Evolutionary conservation across 805 yeast species (phyloP).

Genomic region (Ogataea thermomethanolica): DNA sequence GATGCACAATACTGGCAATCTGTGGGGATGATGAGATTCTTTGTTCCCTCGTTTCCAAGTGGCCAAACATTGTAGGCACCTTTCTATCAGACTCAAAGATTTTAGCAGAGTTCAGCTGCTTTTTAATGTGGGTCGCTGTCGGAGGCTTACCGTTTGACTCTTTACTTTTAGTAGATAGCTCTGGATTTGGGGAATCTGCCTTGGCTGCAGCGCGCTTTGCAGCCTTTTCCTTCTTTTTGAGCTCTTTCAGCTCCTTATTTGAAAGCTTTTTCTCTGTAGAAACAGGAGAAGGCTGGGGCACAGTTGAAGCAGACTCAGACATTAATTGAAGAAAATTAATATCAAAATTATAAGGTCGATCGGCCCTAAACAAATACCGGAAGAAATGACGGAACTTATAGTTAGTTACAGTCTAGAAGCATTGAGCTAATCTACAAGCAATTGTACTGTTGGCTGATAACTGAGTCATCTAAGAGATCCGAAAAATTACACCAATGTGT

Average conservation of each 20-base stretch:
- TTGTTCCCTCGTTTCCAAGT: constrained; percentile 76
- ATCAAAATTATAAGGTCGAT: constrained; percentile 9
- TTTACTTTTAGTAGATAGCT: constrained; percentile 11
- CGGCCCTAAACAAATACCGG: constrained; percentile 4
- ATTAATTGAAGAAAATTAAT: constrained; percentile 1
- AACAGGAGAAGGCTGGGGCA: constrained; percentile 1
- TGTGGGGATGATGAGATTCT: constrained; percentile 56
- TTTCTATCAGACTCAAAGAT: constrained; percentile 41
- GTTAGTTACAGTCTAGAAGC: no score
- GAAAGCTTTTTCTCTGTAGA: constrained; percentile 34
- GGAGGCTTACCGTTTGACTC: constrained; percentile 36
- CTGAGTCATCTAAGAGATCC: no score
- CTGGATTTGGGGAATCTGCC: constrained; percentile 38
- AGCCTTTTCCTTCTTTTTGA: constrained; percentile 85
- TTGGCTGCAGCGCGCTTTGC: constrained; percentile 90
- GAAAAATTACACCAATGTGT: no score
- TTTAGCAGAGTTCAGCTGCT: constrained; percentile 50
- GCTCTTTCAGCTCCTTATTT: constrained; percentile 82
- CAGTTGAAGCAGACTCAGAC: constrained; percentile 4
- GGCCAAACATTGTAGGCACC: constrained; percentile 69
- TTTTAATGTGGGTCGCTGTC: constrained; percentile 50
- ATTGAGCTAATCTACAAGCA: no score
- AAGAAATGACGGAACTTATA: no score
- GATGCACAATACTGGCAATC: constrained; percentile 75
- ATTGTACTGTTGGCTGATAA: no score